Evolutionary conservation across 1,284 basidiomycete species (phyloP).

Genomic region (Ceratobasidium sp.): DNA sequence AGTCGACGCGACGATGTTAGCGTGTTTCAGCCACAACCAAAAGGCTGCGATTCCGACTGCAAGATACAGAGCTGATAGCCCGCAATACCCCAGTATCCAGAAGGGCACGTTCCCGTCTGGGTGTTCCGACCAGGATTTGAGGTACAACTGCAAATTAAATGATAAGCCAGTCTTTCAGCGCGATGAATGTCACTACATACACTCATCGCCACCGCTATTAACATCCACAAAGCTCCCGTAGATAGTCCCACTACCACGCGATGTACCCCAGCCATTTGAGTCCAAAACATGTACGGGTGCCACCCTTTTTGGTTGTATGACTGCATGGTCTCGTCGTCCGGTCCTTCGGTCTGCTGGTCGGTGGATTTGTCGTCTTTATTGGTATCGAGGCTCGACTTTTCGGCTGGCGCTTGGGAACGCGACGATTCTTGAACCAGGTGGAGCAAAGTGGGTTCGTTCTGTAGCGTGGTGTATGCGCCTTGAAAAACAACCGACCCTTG

Average conservation of each 20-base stretch:
- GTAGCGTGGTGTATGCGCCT: conserved; percentile 1
- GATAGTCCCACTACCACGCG: neutral
- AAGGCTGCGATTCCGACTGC: neutral
- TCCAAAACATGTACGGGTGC: conserved; percentile 22
- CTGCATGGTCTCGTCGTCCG: neutral
- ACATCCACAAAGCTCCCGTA: neutral
- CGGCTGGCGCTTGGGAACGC: neutral
- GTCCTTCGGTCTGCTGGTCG: neutral
- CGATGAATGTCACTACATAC: neutral
- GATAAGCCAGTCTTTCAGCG: neutral
- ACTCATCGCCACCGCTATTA: neutral
- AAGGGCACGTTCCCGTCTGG: neutral
- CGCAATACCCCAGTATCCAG: conserved; percentile 15
- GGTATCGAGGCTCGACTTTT: neutral
- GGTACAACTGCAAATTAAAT: conserved; percentile 2
- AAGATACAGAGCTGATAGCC: neutral
- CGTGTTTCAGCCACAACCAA: neutral
- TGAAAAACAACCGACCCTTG: conserved; percentile 3
- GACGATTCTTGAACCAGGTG: conserved; percentile 10
- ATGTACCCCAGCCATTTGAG: conserved; percentile 7
- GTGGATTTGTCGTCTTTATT: neutral
- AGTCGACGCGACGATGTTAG: conserved; percentile 1
- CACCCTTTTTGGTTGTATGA: conserved; percentile 19
- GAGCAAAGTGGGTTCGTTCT: conserved; percentile 4
- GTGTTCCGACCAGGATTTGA: conserved; percentile 19